Evolutionary conservation across 2,329 filamentous ascomycete species (phyloP), one percentile per base, ranked within the genome.

Genomic region (Alternaria consortialis): DNA sequence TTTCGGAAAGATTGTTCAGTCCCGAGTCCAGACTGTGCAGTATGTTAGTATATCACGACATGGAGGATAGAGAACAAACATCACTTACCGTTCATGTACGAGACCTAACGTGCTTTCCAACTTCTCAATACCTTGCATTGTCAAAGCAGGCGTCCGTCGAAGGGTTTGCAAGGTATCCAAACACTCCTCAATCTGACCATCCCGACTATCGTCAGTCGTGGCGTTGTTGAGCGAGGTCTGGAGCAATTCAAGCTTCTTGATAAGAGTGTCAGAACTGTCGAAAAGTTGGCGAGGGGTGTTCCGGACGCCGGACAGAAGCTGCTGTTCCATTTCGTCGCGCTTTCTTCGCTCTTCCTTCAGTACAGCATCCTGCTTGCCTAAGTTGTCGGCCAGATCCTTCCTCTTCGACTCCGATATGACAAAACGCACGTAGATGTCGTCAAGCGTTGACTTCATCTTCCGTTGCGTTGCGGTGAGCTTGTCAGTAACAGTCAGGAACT

Each of bases 71-170:
- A 7, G 25, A n/a, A 25, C 13, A 15, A 50, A 5, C 32, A 23
- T 34, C 17, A n/a, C 67, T 60, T 48, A 73, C 74, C 61, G 64
- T 34, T 74, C 56, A 25, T 68, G 52, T 6, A 75, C 29, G 25
- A 55, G 69, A 12, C 59, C 63, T 17, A 77, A 47, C 64, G 72
- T 74, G 8, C 34, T 34, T 46, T 77, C 70, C 2, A 64, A 66
- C 39, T 71, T 72, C 11, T 62, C 47, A 3, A 71, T 46, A 39
- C 76, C 69, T 1, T 71, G 62, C 2, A 40, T 9, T 1, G 70
- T 74, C 29, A 75, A 50, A 9, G 66, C 43, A 2, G 70, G 66
- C 1, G 58, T 64, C 7, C 37, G 36, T 29, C 67, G 56, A 17
- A 76, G 52, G 12, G 53, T 57, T n/a, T 65, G 57, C 31, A 78